Evolutionary conservation across 163 green algal species (phyloP).

Genomic region (Trebouxia gelatinosa): DNA sequence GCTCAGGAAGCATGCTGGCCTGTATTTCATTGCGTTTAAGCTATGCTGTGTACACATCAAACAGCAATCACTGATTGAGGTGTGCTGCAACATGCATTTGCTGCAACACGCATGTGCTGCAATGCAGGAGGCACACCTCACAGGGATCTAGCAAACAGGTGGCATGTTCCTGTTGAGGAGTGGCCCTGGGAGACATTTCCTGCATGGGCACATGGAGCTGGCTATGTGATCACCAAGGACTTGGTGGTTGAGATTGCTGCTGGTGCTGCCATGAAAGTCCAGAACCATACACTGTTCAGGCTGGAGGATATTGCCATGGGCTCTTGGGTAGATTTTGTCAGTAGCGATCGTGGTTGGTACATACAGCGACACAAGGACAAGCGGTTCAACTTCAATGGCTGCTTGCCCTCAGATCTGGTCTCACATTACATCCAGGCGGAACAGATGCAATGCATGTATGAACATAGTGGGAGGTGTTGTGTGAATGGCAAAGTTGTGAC

Average conservation of each 20-base stretch:
- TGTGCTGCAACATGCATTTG: no score
- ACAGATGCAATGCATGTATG: conserved; percentile 40
- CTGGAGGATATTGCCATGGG: conserved; percentile 53
- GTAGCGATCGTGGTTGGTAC: conserved; percentile 20
- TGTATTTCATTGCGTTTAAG: no score
- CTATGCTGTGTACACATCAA: no score
- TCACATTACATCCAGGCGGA: conserved; percentile 47
- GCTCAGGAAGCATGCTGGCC: background rate
- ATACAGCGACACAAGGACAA: conserved; percentile 38
- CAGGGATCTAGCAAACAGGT: conserved; percentile 38
- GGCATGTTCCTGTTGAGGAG: conserved; percentile 48
- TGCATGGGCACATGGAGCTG: conserved; percentile 52
- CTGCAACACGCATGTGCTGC: no score
- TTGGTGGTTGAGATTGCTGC: conserved; percentile 26
- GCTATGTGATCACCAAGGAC: conserved; percentile 47
- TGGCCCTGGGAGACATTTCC: conserved; percentile 47
- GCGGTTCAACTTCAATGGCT: conserved; percentile 51
- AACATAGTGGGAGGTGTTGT: conserved; percentile 4
- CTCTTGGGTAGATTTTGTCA: conserved; percentile 47
- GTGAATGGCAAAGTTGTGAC: background rate
- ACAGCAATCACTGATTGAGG: no score
- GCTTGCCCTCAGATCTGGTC: conserved; percentile 39
- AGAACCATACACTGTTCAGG: conserved; percentile 47
- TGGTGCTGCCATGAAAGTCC: conserved; percentile 38
- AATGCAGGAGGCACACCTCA: conserved; percentile 36